phyloP scores from a whole-genome alignment of 192 early-diverging fungal genomes.

The Coemansia sp. region DNA sequence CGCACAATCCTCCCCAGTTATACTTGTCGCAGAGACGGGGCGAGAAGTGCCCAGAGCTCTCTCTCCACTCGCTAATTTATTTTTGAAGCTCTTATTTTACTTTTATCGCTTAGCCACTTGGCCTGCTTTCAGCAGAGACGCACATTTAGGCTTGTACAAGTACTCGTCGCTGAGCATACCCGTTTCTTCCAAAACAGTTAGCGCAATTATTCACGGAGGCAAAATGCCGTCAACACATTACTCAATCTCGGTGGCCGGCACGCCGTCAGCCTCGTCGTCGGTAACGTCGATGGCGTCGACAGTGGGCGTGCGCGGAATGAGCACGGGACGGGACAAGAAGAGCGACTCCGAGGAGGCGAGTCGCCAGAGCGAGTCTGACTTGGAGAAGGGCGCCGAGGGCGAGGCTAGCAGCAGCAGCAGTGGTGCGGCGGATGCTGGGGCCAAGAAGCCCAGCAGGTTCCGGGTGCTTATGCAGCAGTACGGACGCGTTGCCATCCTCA shows the following conservation, averaged over 20 bases:
- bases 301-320: constrained; percentile 28
- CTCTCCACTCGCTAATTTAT: background rate
- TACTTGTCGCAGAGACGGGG: background rate
- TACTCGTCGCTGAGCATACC: constrained; percentile 4
- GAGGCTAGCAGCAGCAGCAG: background rate
- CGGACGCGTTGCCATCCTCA: constrained; percentile 46
- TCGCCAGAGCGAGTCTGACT: constrained; percentile 7
- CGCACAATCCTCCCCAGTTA: background rate
- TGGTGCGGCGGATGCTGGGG: background rate
- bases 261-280: constrained; percentile 30
- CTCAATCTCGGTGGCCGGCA: constrained; percentile 33
- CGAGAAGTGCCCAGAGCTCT: background rate
- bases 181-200: background rate
- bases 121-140: constrained; percentile 4
- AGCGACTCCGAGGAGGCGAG: constrained; percentile 6
- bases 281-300: constrained; percentile 37
- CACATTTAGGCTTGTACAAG: background rate
- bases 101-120: background rate
- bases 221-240: constrained; percentile 35
- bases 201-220: background rate
- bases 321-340: constrained; percentile 14
- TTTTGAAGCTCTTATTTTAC: background rate
- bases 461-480: constrained; percentile 56
- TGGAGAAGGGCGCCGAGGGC: constrained; percentile 18
- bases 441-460: constrained; percentile 48